Evolutionary conservation across 2,329 filamentous ascomycete genomes (phyloP).

Genomic region (Dothideomycetes sp.): DNA sequence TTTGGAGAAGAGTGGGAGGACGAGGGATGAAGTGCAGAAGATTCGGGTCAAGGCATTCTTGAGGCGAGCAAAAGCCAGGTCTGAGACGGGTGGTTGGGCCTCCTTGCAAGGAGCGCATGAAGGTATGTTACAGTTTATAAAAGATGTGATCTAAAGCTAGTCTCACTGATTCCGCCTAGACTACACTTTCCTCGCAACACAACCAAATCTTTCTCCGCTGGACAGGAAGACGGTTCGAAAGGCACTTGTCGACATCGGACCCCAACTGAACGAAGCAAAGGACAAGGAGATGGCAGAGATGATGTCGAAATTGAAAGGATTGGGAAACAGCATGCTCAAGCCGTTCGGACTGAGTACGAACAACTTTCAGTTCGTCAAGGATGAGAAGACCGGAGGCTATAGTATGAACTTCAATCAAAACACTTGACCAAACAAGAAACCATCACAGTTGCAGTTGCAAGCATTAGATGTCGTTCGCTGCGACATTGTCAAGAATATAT

Average conservation of each 20-base stretch:
- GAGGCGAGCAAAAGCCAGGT: constrained; percentile 64
- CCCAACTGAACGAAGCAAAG: constrained; percentile 64
- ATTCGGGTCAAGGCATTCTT: constrained; percentile 78
- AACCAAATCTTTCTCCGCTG: constrained; percentile 51
- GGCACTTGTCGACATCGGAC: constrained; percentile 58
- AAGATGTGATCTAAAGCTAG: background rate
- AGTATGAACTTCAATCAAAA: constrained; percentile 74
- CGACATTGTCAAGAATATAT: background rate
- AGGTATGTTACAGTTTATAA: constrained; percentile 17
- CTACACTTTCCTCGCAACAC: constrained; percentile 57
- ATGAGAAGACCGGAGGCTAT: constrained; percentile 82
- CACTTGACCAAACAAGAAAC: background rate
- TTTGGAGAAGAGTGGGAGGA: constrained; percentile 34
- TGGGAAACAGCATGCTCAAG: constrained; percentile 85
- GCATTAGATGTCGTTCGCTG: no score
- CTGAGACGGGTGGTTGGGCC: constrained; percentile 67
- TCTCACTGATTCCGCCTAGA: constrained; percentile 36
- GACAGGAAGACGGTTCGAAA: constrained; percentile 60
- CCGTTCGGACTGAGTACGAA: constrained; percentile 91
- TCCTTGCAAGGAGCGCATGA: constrained; percentile 67
- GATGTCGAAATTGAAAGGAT: constrained; percentile 90
- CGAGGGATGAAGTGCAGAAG: constrained; percentile 56
- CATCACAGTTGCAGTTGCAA: background rate
- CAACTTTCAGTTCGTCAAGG: constrained; percentile 90
- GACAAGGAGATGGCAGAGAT: constrained; percentile 88